Conservation (phyloP, 805 yeast species). For the Saccharomycopsis sp. region DNA sequence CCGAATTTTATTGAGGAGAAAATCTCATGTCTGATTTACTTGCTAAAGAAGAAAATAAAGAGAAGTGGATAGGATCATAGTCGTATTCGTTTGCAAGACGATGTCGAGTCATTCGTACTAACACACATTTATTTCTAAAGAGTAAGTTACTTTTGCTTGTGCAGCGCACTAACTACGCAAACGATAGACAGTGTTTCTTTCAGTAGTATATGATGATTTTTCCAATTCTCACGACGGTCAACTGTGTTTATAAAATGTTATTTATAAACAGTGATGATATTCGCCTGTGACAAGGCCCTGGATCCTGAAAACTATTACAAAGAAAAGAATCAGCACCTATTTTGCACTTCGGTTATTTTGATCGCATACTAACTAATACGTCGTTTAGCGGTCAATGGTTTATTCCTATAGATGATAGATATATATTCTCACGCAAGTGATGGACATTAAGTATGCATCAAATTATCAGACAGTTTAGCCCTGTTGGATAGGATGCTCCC, state of each 20-base stretch:
- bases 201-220: slow-evolving; percentile 46
- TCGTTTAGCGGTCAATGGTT: no score
- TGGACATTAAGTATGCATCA: not conserved
- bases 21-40: slow-evolving; percentile 26
- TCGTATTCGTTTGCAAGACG: not conserved
- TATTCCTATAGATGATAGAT: no score
- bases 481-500: not conserved
- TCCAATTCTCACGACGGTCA: slow-evolving; percentile 69
- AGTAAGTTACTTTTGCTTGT: not conserved
- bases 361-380: no score
- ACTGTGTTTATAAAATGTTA: slow-evolving; percentile 49
- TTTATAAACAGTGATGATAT: slow-evolving; percentile 58
- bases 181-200: not conserved
- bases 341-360: not conserved
- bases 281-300: slow-evolving; percentile 84
- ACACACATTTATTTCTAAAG: slow-evolving; percentile 3
- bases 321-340: not conserved
- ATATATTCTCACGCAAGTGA: no score
- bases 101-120: not conserved
- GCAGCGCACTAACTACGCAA: no score
- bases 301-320: slow-evolving; percentile 26
- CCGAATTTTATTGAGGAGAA: slow-evolving; percentile 68
- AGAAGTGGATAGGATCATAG: not conserved
- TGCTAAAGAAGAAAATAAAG: not conserved
- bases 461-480: not conserved